Evolutionary conservation across 306 rosid genomes (phyloP).

Genomic region (Ziziphus jujuba): DNA sequence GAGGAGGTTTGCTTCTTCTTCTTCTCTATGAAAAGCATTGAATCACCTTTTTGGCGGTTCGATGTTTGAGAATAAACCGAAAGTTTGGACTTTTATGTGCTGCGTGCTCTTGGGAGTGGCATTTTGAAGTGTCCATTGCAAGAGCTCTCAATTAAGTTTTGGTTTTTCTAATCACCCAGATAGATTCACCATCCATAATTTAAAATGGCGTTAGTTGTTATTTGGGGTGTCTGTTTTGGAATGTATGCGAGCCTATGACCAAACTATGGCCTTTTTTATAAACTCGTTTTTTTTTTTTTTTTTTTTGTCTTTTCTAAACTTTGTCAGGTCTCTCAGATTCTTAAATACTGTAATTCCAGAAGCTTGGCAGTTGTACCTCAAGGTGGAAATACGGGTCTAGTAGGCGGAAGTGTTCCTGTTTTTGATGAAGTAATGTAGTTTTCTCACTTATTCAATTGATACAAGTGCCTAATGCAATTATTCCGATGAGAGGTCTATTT

Average conservation of each 20-base stretch:
- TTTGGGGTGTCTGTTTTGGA: too few species aligned
- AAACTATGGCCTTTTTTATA: not conserved
- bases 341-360: constrained; percentile 80
- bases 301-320: constrained; percentile 7
- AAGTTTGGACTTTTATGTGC: not conserved
- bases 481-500: not conserved
- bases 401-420: constrained; percentile 97
- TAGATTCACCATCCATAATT: too few species aligned
- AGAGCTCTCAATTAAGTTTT: too few species aligned
- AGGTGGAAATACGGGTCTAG: constrained; percentile 99
- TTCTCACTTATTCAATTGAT: constrained; percentile 12
- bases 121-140: too few species aligned
- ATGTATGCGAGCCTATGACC: not conserved
- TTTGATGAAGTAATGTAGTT: constrained; percentile 82
- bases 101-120: not conserved
- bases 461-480: not conserved
- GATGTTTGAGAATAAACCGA: not conserved
- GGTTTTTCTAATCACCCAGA: too few species aligned
- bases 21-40: not conserved
- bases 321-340: constrained; percentile 78
- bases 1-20: constrained; percentile 59
- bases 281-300: not conserved
- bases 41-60: not conserved
- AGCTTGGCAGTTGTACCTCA: constrained; percentile 91
- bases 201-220: too few species aligned